A percentile compares a stretch with the other conserved stretches of the same genome.
phyloP scores from a whole-genome alignment of 2,329 filamentous ascomycete species.

The Pleomassaria siparia region DNA sequence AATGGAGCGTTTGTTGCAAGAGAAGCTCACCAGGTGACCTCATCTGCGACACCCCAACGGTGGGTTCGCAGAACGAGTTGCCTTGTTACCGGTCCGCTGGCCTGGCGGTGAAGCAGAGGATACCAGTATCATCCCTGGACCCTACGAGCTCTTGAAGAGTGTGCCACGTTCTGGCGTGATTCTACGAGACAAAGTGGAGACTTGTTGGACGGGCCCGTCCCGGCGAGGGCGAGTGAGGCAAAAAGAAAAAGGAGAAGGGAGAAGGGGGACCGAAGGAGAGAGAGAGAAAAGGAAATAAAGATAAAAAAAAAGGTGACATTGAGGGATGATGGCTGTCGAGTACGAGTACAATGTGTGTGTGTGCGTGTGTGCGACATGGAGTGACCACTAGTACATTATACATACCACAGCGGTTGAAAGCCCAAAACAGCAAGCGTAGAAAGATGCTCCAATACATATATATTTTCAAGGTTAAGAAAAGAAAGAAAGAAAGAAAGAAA shows the following conservation, averaged over 20 bases:
- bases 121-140: constrained; percentile 2
- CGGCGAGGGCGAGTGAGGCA: background rate
- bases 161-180: constrained; percentile 3
- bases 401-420: background rate
- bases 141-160: too few species aligned
- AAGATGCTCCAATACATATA: too few species aligned
- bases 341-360: too few species aligned
- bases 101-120: background rate
- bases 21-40: background rate
- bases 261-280: background rate
- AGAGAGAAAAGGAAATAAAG: background rate
- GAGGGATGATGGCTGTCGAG: constrained; percentile 12
- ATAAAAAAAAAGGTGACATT: background rate
- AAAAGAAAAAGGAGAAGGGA: background rate
- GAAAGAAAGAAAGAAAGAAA: too few species aligned
- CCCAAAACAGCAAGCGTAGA: too few species aligned
- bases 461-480: too few species aligned
- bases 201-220: too few species aligned
- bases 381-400: background rate
- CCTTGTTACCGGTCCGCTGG: background rate
- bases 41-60: background rate
- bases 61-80: background rate
- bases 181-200: background rate
- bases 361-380: constrained; percentile 3
- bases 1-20: background rate